Evolutionary conservation across 139 green algal genomes (phyloP).

Genomic region (Haematococcus lacustris): DNA sequence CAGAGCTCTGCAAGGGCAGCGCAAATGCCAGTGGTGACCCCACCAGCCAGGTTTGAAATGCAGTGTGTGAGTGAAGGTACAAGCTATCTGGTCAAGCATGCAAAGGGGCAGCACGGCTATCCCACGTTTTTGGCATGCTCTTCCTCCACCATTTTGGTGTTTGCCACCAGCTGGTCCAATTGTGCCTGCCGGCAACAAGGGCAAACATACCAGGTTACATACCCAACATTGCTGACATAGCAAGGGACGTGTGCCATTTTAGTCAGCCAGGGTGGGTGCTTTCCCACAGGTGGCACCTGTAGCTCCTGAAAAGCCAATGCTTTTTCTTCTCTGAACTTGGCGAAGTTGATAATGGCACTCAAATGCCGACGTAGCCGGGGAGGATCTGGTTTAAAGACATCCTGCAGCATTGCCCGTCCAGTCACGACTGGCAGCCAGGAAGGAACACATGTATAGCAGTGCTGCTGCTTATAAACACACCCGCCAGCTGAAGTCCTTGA

Average conservation of each 20-base stretch:
- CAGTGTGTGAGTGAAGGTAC: not conserved
- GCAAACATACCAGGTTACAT: too few species aligned
- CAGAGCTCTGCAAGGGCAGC: constrained; percentile 30
- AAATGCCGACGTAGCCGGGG: constrained; percentile 66
- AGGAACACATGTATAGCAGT: not conserved
- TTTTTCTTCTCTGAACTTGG: constrained; percentile 90
- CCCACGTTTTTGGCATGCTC: constrained; percentile 44
- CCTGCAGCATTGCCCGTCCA: constrained; percentile 50
- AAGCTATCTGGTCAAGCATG: too few species aligned
- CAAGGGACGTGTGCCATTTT: too few species aligned
- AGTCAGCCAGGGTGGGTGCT: too few species aligned
- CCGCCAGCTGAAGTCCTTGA: constrained; percentile 73
- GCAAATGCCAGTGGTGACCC: not conserved
- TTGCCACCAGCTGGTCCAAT: constrained; percentile 32
- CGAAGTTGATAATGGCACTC: constrained; percentile 91
- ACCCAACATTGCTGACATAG: too few species aligned
- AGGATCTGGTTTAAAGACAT: constrained; percentile 85
- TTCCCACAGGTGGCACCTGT: constrained; percentile 24
- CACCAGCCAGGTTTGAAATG: too few species aligned
- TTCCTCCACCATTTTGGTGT: constrained; percentile 33
- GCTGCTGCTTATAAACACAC: constrained; percentile 3
- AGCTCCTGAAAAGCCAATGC: constrained; percentile 48
- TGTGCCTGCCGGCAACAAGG: constrained; percentile 15
- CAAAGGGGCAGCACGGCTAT: too few species aligned
- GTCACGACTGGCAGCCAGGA: too few species aligned